Base-by-base conservation (phyloP, 768 basidiomycete species). In the Russula ochroleuca region DNA sequence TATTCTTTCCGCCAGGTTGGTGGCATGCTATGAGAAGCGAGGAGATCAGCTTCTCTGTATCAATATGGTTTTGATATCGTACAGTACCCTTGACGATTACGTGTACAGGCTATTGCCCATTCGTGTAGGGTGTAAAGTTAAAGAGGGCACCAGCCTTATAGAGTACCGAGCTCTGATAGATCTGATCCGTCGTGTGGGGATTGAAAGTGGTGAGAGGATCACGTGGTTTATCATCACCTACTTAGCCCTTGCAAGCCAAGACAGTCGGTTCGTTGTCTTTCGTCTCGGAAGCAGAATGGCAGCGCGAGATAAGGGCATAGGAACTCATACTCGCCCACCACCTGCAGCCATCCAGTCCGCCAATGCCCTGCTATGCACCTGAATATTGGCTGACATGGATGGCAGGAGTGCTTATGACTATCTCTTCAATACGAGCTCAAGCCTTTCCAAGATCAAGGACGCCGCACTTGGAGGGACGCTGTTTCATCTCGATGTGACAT, bases 21-120 rank as follows among this genome's bases (percentile, higher is more conserved):
- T 96, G 93, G 93, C 93, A 96, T 73, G 88, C 87, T 19, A 90
- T 93, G 89, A 83, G 86, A 67, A 87, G 85, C 73, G 90, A 92
- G 75, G 81, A 83, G 25, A 84, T 79, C 43, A 93, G 92, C 75
- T 87, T 92, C 72, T 94, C 92, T 48, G 81, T 94, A 51, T 95
- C 94, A 37, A 88, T 93, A 82, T 94, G 92, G 92, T 95, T 92
- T 73, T 95, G 76, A 74, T 48, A 33, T 28, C 28, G n/a, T 54
- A 40, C 15, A 13, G 11, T 33, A 21, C 14, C 14, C 14, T 47
- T 38, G 25, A 28, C 35, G 10, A 47, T 13, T 45, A 35, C 13
- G 37, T 13, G 15, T 38, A 31, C 6, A n/a, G 5, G 31, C 14
- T n/a, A 15, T 33, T 45, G 11, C 19, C 4, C 40, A 28, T 31